Evolutionary conservation across 2,329 filamentous ascomycete genomes (phyloP).

Genomic region (Colletotrichum endophyticum): DNA sequence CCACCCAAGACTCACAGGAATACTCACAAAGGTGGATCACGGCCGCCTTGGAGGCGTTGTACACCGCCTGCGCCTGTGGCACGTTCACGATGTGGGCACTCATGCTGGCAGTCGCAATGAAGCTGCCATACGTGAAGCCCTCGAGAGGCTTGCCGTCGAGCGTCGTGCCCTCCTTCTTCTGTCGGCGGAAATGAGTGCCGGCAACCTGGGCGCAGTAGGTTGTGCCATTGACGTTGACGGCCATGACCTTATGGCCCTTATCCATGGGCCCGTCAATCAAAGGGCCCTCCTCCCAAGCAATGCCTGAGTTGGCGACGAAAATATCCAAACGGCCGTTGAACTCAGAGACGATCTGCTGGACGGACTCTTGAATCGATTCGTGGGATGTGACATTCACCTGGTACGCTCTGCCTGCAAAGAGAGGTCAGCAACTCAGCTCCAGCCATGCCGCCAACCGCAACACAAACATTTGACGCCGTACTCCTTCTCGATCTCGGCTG

Average conservation of each 20-base stretch:
- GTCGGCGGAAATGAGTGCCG: conserved; percentile 71
- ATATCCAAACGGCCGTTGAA: conserved; percentile 79
- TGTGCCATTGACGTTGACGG: conserved; percentile 76
- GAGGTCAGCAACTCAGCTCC: background rate
- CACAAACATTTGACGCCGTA: conserved; percentile 72
- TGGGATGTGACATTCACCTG: conserved; percentile 64
- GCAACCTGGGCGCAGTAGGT: conserved; percentile 79
- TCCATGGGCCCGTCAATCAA: conserved; percentile 69
- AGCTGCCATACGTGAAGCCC: conserved; percentile 68
- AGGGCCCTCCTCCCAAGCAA: conserved; percentile 73
- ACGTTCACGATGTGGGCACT: conserved; percentile 80
- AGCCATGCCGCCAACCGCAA: conserved; percentile 8
- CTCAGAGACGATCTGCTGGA: conserved; percentile 62
- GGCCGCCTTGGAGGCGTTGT: conserved; percentile 76
- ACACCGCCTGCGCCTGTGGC: conserved; percentile 75
- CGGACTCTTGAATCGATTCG: conserved; percentile 54
- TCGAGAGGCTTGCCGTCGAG: conserved; percentile 65
- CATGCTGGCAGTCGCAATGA: conserved; percentile 82
- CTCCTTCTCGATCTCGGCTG: conserved; percentile 66
- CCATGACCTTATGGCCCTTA: conserved; percentile 70
- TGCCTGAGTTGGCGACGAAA: conserved; percentile 80
- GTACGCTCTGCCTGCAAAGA: conserved; percentile 59
- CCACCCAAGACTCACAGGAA: background rate
- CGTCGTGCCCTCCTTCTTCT: conserved; percentile 71
- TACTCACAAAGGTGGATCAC: conserved; percentile 60